Evolutionary conservation across 2,329 filamentous ascomycete genomes (phyloP), one percentile per base, ranked within the genome.

Genomic region (Botrytis byssoidea): DNA sequence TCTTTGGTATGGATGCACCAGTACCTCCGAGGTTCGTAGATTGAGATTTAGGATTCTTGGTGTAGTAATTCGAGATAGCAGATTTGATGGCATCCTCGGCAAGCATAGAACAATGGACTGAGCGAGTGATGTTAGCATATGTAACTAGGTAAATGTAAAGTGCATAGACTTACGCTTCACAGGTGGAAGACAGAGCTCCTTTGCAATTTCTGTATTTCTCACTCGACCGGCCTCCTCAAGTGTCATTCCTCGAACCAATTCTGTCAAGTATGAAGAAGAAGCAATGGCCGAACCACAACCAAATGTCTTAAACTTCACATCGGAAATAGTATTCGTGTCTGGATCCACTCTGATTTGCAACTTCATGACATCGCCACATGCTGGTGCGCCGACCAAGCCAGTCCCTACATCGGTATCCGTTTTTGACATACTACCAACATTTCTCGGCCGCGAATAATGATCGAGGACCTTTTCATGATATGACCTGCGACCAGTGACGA

Each of bases 241-340:
- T 22, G 92, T 97, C 95, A 98, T 99, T 75, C 96, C 96, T 77
- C 94, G 90, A 76, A 99, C 95, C 74, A 99, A 86, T 84, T 97
- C 94, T 14, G 96, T 99, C 80, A 99, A 85, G 83, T 99, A 99
- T 81, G 92, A 96, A 74, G 93, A 97, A 77, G 92, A 95, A 61
- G 96, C 96, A 83, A 99, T 99, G 77, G 96, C 96, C 44, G 91
- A 94, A 72, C 95, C 95, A 83, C 95, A 98, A 70, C 95, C 95
- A 82, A 98, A 98, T 0, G 95, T 98, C 90, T 98, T 98, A 89
- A 98, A 98, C 85, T 97, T 96, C 82, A 97, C 95, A 79, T 98
- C 95, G 79, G 91, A 91, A 82, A 98, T 98, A 79, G 91, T 95
- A 83, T 96, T 93, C 80, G 90, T 93, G 79, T 92, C 88, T 77